Percentiles rank a stretch among this genome's conserved stretches.
These are phyloP conservation scores for Populus hybrid DNA, from an alignment of 441 rosid genomes.

Conservation along the genomic window DNA sequence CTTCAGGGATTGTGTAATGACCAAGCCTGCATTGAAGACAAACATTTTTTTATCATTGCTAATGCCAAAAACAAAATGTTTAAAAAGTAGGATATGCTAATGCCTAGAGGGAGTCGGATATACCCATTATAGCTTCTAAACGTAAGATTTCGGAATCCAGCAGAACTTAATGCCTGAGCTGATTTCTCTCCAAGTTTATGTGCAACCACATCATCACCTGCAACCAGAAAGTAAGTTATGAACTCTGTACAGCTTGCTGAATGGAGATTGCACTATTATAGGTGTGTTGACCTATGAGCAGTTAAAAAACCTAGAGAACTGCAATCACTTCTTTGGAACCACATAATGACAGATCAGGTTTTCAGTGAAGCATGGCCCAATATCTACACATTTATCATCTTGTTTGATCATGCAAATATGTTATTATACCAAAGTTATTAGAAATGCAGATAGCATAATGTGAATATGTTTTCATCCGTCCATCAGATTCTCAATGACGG, in stretches of 20 bases:
- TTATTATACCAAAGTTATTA: not conserved
- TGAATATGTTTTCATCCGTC: not conserved
- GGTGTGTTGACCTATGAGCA: not conserved
- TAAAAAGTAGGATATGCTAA: not conserved
- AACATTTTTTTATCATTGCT: not conserved
- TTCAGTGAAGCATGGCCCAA: not conserved
- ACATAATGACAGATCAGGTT: not conserved
- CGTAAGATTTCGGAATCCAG: constrained; percentile 43
- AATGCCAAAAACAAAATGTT: not conserved
- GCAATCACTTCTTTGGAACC: not conserved
- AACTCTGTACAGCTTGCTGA: not conserved
- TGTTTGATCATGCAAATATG: not conserved
- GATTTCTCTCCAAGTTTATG: constrained; percentile 56
- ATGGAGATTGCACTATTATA: not conserved
- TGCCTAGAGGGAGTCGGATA: not conserved
- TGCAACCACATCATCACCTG: constrained; percentile 65
- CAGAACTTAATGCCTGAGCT: constrained; percentile 38
- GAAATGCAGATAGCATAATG: not conserved
- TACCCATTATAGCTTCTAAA: constrained; percentile 47
- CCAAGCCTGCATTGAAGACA: constrained; percentile 44
- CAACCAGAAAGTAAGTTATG: constrained; percentile 15
- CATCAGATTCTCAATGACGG: not conserved
- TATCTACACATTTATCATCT: not conserved
- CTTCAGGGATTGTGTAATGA: constrained; percentile 61
- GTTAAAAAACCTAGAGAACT: not conserved